phyloP scores from a whole-genome alignment of 2,329 filamentous ascomycete species.

The Ophiostoma sp. region DNA sequence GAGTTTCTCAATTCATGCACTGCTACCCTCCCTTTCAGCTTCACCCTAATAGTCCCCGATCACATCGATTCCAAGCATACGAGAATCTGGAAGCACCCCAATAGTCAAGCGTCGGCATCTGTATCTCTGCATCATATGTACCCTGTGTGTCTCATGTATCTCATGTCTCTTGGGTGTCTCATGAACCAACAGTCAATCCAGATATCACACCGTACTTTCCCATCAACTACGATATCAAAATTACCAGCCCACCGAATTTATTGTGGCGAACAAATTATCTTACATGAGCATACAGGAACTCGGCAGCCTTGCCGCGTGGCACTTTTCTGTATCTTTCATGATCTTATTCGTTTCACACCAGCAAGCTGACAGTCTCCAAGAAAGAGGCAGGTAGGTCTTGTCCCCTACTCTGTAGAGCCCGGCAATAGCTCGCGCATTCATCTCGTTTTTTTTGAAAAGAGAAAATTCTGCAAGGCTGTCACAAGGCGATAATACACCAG shows the following conservation, averaged over 20 bases:
- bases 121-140: background rate
- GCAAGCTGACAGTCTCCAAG: background rate
- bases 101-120: background rate
- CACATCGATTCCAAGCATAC: background rate
- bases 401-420: background rate
- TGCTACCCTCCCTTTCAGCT: constrained; percentile 17
- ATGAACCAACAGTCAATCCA: background rate
- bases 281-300: too few relatives aligned
- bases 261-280: background rate
- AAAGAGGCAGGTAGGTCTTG: background rate
- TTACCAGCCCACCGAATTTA: background rate
- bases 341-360: background rate
- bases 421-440: background rate
- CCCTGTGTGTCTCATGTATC: background rate
- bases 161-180: background rate
- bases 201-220: background rate
- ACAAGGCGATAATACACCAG: background rate
- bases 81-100: background rate
- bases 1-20: constrained; percentile 17
- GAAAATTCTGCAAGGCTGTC: background rate
- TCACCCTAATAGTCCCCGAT: background rate
- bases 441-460: background rate
- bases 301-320: background rate
- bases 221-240: background rate
- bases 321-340: background rate